Evolutionary conservation across 495 filamentous ascomycete species (phyloP), one percentile per base, ranked within the genome.

Genomic region (Neurospora sp.): DNA sequence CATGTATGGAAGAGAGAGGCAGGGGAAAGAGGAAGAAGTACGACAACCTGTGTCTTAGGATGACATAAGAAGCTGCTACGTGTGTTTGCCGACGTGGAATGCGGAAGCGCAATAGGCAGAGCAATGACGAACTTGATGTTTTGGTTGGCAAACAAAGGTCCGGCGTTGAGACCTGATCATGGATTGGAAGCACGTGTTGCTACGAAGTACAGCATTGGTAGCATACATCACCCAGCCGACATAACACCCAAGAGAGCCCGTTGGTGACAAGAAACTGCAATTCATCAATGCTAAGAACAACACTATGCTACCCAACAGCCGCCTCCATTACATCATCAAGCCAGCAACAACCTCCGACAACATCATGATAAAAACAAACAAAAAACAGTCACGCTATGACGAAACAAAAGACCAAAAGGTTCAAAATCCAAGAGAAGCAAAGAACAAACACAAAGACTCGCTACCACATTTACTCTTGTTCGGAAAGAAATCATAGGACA

Each of bases 381-480:
- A 71, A 71, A 31, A 2, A 37, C 3, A 40, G 8, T 40, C 35
- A 3, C 37, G 40, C 22, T 39, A 70, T 38, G 53, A 7, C 41
- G 22, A 72, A 18, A 68, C 68, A 69, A 22, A 48, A 61, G 0
- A n/a, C n/a, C 48, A 20, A 61, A 16, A 3, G 31, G 12, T 12
- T 61, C 48, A 31, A 31, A 7, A 61, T 61, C 37, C 37, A 22
- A 37, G 27, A 59, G 16, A 35, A 68, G 38, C 53, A 66, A 74
- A 73, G n/a, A 68, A 40, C 44, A 3, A 73, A 53, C 22, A 74
- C 61, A 71, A 39, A 53, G 40, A 72, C 72, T 40, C 9, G 46
- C 41, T 31, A 31, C 27, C 27, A 31, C 27, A 31, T 3, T 31
- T 31, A 31, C 27, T 31, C 27, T 0, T 31, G 27, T 31, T 31